phyloP scores from a whole-genome alignment of 2,329 filamentous ascomycete species.

The Verticillium tricorpus region DNA sequence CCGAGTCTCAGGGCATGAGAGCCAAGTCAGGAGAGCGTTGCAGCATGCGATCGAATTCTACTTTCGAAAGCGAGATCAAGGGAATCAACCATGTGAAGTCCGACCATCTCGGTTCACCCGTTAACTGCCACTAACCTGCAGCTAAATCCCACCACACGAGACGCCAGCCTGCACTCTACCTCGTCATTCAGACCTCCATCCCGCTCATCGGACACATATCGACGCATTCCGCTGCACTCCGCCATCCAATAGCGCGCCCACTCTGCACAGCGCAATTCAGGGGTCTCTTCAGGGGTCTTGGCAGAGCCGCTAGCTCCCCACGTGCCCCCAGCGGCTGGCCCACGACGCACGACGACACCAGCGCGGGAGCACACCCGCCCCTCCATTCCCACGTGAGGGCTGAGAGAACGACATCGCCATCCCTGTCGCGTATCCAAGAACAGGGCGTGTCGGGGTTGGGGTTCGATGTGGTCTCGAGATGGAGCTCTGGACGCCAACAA shows the following conservation, averaged over 20 bases:
- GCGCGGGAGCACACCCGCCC: neutral
- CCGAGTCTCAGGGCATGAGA: no score
- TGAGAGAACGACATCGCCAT: neutral
- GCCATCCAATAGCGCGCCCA: neutral
- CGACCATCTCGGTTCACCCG: no score
- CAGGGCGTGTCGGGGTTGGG: neutral
- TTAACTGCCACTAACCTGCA: neutral
- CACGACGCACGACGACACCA: neutral
- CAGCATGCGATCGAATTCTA: no score
- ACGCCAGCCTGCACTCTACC: neutral
- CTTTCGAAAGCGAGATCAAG: no score
- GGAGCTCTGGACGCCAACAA: neutral
- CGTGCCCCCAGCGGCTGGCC: neutral
- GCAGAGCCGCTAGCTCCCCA: neutral
- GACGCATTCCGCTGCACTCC: neutral
- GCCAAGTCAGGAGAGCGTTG: no score
- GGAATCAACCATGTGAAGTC: no score
- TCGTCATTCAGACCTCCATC: neutral
- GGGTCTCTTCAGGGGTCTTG: neutral
- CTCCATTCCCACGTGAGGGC: neutral
- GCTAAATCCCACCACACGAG: neutral
- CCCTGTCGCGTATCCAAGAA: neutral
- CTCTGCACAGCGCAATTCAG: neutral
- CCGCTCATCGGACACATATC: neutral
- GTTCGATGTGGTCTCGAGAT: neutral